These are phyloP conservation scores for Ganoderma boninense DNA, from an alignment of 1,284 basidiomycete species.

Conservation along the genomic window DNA sequence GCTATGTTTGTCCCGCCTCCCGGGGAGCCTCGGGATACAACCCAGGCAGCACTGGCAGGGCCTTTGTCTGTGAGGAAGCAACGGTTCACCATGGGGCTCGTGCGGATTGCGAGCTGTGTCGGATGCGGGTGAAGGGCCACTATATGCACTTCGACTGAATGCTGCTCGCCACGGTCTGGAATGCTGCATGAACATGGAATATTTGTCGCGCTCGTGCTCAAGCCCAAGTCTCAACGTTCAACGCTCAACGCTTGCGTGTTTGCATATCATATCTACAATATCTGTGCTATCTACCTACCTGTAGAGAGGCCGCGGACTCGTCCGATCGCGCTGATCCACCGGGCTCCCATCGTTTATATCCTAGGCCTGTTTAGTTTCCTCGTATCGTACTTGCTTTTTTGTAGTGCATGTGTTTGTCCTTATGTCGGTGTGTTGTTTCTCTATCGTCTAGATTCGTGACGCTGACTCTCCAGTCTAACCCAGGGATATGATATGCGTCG, in stretches of 20 bases:
- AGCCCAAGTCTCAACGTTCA: background rate
- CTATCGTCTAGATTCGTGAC: background rate
- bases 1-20: conserved; percentile 6
- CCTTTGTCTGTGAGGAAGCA: conserved; percentile 28
- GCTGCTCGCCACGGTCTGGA: too few relatives aligned
- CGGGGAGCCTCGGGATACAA: conserved; percentile 1
- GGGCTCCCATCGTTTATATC: background rate
- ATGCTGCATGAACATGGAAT: background rate
- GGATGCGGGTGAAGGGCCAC: conserved; percentile 72
- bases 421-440: background rate
- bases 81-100: conserved; percentile 79
- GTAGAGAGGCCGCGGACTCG: background rate
- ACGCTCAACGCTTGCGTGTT: background rate
- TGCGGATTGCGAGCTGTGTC: conserved; percentile 75
- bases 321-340: background rate
- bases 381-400: conserved; percentile 7
- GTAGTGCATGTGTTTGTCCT: background rate
- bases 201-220: background rate
- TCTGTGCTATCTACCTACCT: conserved; percentile 5
- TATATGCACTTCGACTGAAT: conserved; percentile 70
- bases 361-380: background rate
- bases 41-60: background rate
- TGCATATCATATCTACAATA: background rate
- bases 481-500: background rate
- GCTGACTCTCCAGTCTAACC: background rate